Base-by-base conservation (phyloP, 2,329 filamentous ascomycete species). In the Tothia fuscella region DNA sequence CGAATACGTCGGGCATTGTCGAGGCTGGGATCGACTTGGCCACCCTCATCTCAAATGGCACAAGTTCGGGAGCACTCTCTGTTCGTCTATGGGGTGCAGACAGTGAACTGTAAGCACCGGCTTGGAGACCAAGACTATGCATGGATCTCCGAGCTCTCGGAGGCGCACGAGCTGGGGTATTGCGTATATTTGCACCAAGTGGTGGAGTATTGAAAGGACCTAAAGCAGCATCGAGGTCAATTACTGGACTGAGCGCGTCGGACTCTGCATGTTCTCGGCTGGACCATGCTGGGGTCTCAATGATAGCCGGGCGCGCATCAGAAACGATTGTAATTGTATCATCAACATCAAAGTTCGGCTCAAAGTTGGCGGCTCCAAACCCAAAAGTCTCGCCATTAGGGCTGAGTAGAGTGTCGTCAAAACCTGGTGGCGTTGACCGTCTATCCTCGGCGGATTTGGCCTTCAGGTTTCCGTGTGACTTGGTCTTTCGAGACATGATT, bases 171-270 rank as follows among this genome's bases (percentile, higher is more conserved):
- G 14, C 26, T 6, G 36, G 36, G 21, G 19, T 16, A 7, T 5
- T 24, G 6, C 31, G 39, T 14, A 14, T 20, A 20, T 32, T 25
- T 14, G 25, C 42, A 10, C 79, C 76, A 2, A 73, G 65, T 45
- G 78, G 65, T 20, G 83, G 82, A 0, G 87, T 93, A 53, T 93
- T 91, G 60, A 94, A 93, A 0, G 89, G 87, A 2, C 87, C 88
- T 2, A 96, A 71, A 20, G 89, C 91, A 14, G 88, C 89, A 62
- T 98, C 91, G 31, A 98, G 67, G 58, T 98, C 91, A 48, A 98
- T 93, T 59, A 95, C 81, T 6, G 83, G 80, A 53, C 78, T 84
- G 40, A 80, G 72, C 3, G 74, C 59, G 45, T 93, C 84, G n/a
- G 58, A 57, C 38, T 44, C 42, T 10, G 38, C 20, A 9, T n/a